These are phyloP conservation scores for Euphorbia schlechtendalii DNA, from an alignment of 441 rosid species.

Conservation along the genomic window DNA sequence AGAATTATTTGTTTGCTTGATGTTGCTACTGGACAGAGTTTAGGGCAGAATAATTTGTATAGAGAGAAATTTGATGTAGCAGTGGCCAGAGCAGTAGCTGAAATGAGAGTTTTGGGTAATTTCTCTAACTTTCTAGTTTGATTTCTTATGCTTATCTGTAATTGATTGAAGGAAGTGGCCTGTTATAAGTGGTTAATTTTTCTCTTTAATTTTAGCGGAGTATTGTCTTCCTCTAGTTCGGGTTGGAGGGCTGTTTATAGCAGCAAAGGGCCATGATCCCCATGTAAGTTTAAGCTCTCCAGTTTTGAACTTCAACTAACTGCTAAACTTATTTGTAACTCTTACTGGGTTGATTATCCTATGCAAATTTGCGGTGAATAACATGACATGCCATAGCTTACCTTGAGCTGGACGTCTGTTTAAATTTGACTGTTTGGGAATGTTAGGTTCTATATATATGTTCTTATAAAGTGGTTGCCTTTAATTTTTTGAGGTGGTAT, in stretches of 20 bases:
- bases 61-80: conserved; percentile 89
- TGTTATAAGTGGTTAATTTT: conserved; percentile 19
- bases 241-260: conserved; percentile 86
- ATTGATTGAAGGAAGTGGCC: conserved; percentile 1
- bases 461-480: background rate
- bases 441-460: background rate
- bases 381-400: no score
- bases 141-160: background rate
- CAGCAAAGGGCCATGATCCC: no score
- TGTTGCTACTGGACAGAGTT: conserved; percentile 54
- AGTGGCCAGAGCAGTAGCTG: conserved; percentile 95
- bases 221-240: conserved; percentile 92
- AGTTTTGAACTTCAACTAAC: no score
- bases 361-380: no score
- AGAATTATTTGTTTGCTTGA: background rate
- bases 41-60: conserved; percentile 49
- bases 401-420: no score
- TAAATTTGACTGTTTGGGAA: background rate
- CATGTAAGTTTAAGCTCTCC: no score
- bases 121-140: background rate
- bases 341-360: no score
- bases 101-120: conserved; percentile 85
- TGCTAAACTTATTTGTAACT: no score
- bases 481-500: conserved; percentile 3
- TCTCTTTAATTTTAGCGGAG: conserved; percentile 54